These are phyloP conservation scores for Plasmodium sp. DNA, from an alignment of 169 alveolate genomes.

Conservation along the genomic window DNA sequence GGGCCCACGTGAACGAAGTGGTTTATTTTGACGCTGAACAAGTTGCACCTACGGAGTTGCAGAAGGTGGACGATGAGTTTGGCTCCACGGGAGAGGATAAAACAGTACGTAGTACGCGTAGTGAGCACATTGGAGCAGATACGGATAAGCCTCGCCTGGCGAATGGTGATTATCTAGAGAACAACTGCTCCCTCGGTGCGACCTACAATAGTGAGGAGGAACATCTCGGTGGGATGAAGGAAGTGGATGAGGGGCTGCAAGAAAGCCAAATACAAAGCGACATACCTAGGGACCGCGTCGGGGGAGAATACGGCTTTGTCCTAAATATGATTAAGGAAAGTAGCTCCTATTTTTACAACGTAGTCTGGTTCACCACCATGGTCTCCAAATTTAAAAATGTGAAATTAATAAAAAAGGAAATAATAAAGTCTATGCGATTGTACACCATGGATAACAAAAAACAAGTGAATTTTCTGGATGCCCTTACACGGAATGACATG, in stretches of 20 bases:
- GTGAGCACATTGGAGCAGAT: not conserved
- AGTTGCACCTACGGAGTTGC: not conserved
- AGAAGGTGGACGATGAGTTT: not conserved
- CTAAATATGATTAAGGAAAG: constrained; percentile 83
- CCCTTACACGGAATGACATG: constrained; percentile 39
- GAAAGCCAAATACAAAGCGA: not conserved
- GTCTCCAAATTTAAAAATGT: constrained; percentile 80
- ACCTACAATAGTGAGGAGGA: not conserved
- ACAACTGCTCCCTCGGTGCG: not conserved
- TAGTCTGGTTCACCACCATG: constrained; percentile 83
- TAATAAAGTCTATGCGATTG: constrained; percentile 79
- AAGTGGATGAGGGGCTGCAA: not conserved
- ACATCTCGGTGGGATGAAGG: not conserved
- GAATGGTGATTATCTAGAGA: not conserved
- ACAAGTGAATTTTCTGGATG: constrained; percentile 76
- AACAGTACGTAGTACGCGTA: not conserved
- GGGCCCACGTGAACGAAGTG: constrained; percentile 52
- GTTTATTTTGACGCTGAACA: constrained; percentile 2
- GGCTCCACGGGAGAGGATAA: not conserved
- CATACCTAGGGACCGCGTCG: not conserved
- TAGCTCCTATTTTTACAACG: constrained; percentile 74
- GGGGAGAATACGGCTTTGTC: constrained; percentile 83
- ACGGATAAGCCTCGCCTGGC: not conserved
- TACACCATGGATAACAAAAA: constrained; percentile 59
- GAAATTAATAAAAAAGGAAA: constrained; percentile 79